phyloP scores from a whole-genome alignment of 108 stramenopile genomes.

The Craspedostauros australis region DNA sequence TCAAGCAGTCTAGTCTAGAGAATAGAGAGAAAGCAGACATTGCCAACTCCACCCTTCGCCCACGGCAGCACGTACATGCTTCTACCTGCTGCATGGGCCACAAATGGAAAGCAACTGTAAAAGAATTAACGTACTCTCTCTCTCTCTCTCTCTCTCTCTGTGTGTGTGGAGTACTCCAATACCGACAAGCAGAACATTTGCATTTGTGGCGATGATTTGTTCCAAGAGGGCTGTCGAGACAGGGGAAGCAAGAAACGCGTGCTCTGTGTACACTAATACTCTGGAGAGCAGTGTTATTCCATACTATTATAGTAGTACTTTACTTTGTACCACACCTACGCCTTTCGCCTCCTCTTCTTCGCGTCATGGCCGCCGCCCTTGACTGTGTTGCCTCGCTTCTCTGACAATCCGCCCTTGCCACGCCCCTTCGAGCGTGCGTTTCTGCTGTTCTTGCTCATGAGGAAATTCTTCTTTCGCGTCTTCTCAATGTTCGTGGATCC shows the following conservation, averaged over 20 bases:
- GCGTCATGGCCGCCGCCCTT: constrained; percentile 48
- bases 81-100: too few relatives aligned
- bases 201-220: neutral
- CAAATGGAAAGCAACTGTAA: too few relatives aligned
- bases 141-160: too few relatives aligned
- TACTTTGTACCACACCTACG: constrained; percentile 13
- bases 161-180: neutral
- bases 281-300: neutral
- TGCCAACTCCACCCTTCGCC: too few relatives aligned
- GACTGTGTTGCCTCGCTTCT: constrained; percentile 44
- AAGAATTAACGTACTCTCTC: too few relatives aligned
- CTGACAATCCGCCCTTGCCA: constrained; percentile 36
- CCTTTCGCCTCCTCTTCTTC: constrained; percentile 78
- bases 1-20: too few relatives aligned
- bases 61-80: too few relatives aligned
- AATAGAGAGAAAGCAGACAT: too few relatives aligned
- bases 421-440: constrained; percentile 51
- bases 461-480: constrained; percentile 83
- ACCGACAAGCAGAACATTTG: neutral
- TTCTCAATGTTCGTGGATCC: constrained; percentile 92
- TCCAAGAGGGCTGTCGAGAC: too few relatives aligned
- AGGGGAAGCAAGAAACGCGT: neutral
- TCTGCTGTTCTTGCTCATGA: constrained; percentile 73
- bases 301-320: neutral
- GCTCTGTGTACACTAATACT: neutral